These are phyloP conservation scores for Coniochaeta pulveracea DNA, from an alignment of 2,329 filamentous ascomycete species.

Conservation along the genomic window DNA sequence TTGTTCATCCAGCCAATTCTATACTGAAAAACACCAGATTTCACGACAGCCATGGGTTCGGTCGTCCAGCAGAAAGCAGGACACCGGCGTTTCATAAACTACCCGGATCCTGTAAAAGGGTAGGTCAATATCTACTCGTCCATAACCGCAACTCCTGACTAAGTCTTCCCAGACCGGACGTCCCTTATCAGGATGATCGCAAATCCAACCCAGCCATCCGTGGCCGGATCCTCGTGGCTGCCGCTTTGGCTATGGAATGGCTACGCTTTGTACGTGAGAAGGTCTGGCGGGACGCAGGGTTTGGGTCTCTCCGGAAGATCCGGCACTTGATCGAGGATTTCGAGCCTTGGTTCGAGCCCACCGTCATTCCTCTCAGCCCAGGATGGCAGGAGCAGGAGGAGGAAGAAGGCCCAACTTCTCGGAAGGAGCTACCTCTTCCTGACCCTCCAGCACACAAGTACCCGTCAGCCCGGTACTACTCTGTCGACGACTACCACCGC, in stretches of 20 bases:
- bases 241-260: conserved; percentile 42
- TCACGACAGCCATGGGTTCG: no score
- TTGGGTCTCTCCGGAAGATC: conserved; percentile 43
- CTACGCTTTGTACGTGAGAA: conserved; percentile 39
- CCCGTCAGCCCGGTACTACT: conserved; percentile 27
- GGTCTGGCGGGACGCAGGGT: conserved; percentile 55
- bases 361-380: conserved; percentile 31
- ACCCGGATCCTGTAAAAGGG: conserved; percentile 23
- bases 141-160: conserved; percentile 5
- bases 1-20: no score
- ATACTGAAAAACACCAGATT: no score
- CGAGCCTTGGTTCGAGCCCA: conserved; percentile 34
- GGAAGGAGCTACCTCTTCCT: not conserved
- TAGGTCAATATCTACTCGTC: conserved; percentile 11
- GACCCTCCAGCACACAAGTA: not conserved
- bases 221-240: conserved; percentile 39
- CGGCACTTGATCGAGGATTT: conserved; percentile 37
- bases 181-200: conserved; percentile 32
- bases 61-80: no score
- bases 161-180: conserved; percentile 19
- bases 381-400: conserved; percentile 31
- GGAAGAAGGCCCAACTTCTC: conserved; percentile 21
- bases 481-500: conserved; percentile 30
- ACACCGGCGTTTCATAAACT: conserved; percentile 19
- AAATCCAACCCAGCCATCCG: conserved; percentile 46